A percentile compares a stretch with the other conserved stretches of the same genome.
These are phyloP conservation scores for Aspergillus floridensis DNA, from an alignment of 2,329 filamentous ascomycete species.

Conservation along the genomic window DNA sequence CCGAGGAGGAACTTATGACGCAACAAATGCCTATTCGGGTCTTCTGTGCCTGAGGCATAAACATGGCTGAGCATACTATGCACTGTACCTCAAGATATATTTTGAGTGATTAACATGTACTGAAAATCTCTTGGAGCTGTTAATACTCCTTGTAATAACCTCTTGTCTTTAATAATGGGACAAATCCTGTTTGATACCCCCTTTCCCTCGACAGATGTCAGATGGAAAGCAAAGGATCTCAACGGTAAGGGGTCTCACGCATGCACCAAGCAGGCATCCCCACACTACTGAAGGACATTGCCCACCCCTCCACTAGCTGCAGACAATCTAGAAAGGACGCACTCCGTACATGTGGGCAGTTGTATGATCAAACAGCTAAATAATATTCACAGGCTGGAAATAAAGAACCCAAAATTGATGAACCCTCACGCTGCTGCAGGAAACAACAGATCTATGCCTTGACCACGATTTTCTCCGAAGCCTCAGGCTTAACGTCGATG, in stretches of 20 bases:
- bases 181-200: no score
- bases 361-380: conserved; percentile 10
- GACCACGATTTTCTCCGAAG: conserved; percentile 50
- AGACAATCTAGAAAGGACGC: background rate
- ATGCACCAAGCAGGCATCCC: background rate
- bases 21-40: background rate
- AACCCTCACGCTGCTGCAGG: conserved; percentile 6
- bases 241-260: background rate
- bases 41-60: conserved; percentile 6
- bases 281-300: background rate
- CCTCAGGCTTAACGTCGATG: conserved; percentile 74
- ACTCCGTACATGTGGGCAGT: conserved; percentile 2
- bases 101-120: background rate
- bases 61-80: background rate
- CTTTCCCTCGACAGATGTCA: background rate
- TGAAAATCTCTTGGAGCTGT: no score
- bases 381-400: conserved; percentile 18
- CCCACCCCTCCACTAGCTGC: background rate
- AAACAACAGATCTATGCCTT: conserved; percentile 28
- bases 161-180: no score
- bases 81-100: background rate
- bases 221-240: background rate
- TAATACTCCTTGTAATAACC: no score
- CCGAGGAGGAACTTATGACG: background rate
- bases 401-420: conserved; percentile 13